These are phyloP conservation scores for Fusarium napiforme DNA, from an alignment of 2,329 filamentous ascomycete species.

Conservation along the genomic window DNA sequence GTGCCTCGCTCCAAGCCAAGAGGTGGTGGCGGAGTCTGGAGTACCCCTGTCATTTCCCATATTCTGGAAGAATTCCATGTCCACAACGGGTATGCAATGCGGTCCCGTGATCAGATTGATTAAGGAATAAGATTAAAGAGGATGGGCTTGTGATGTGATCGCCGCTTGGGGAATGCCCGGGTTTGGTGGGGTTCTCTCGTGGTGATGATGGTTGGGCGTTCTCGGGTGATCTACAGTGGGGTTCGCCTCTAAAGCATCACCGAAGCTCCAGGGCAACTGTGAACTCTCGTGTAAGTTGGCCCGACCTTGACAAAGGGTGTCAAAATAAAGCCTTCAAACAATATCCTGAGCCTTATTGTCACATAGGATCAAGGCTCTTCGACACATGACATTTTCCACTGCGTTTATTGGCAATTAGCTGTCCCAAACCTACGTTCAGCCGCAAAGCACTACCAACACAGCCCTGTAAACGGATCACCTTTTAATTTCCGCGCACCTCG, in stretches of 20 bases:
- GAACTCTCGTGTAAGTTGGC: neutral
- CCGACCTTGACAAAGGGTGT: too few relatives aligned
- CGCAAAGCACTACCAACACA: slow-evolving; percentile 6
- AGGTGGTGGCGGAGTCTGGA: slow-evolving; percentile 21
- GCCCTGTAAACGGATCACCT: neutral
- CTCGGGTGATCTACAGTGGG: slow-evolving; percentile 9
- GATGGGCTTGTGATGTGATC: neutral
- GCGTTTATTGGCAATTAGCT: neutral
- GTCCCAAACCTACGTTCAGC: neutral
- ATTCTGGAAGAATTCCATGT: slow-evolving; percentile 29
- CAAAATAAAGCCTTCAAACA: too few relatives aligned
- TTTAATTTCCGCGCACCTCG: slow-evolving; percentile 9
- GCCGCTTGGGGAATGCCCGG: slow-evolving; percentile 4
- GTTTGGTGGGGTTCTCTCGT: neutral
- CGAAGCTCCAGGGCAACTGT: neutral
- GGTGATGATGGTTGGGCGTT: neutral
- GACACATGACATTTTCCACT: neutral
- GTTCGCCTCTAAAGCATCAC: neutral
- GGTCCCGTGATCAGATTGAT: slow-evolving; percentile 18
- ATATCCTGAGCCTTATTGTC: too few relatives aligned
- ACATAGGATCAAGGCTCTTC: too few relatives aligned
- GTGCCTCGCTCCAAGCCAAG: slow-evolving; percentile 7
- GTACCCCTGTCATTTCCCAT: neutral
- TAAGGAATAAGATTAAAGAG: neutral
- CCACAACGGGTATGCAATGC: slow-evolving; percentile 2